Evolutionary conservation across 1,284 basidiomycete species (phyloP).

Genomic region (Fomitiporia mediterranea): DNA sequence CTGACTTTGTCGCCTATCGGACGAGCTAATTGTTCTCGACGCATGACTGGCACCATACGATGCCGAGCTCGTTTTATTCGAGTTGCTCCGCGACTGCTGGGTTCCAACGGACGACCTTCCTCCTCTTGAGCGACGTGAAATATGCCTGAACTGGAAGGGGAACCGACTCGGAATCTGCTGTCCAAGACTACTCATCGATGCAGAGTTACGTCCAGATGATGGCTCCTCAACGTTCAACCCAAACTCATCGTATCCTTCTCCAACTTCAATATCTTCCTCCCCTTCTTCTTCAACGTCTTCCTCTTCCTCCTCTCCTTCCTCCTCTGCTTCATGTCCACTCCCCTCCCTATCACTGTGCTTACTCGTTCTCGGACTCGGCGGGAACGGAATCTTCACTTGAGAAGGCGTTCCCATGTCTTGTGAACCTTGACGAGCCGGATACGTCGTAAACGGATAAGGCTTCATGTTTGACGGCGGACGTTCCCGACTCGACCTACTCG

Average conservation of each 20-base stretch:
- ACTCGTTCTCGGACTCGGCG: conserved; percentile 42
- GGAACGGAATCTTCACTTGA: conserved; percentile 57
- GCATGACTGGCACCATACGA: conserved; percentile 18
- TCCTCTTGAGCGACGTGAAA: conserved; percentile 24
- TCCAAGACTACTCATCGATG: conserved; percentile 74
- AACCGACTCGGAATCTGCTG: conserved; percentile 66
- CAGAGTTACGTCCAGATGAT: conserved; percentile 54
- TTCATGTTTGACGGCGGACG: conserved; percentile 31
- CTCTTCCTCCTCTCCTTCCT: conserved; percentile 36
- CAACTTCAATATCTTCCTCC: conserved; percentile 25
- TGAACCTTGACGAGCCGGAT: conserved; percentile 51
- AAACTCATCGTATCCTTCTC: conserved; percentile 32
- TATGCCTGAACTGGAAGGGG: conserved; percentile 63
- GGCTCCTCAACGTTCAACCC: conserved; percentile 36
- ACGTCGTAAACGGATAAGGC: conserved; percentile 61
- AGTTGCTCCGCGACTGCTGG: conserved; percentile 11
- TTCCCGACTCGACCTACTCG: conserved; percentile 24
- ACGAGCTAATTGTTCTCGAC: conserved; percentile 21
- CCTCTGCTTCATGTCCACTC: conserved; percentile 32
- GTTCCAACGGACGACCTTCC: conserved; percentile 38
- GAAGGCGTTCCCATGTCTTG: conserved; percentile 29
- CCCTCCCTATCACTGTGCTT: conserved; percentile 34
- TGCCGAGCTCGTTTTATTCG: conserved; percentile 25
- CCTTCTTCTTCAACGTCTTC: conserved; percentile 28
- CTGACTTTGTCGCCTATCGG: conserved; percentile 11